Evolutionary conservation across 2,329 filamentous ascomycete genomes (phyloP).

Genomic region (Chalaropsis ovoidea): DNA sequence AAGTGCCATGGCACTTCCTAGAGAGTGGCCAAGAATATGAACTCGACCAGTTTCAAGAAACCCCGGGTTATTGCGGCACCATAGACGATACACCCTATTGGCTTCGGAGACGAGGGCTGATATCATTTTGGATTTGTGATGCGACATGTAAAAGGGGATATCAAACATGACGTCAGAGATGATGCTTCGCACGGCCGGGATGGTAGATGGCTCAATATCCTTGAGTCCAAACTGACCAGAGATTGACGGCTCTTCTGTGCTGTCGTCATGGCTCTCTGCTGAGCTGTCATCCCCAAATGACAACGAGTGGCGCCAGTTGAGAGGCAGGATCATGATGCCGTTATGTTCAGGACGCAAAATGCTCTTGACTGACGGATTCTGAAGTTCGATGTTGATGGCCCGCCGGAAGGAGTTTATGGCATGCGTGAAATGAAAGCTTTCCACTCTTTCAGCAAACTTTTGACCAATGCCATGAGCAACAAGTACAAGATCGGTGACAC

Average conservation of each 20-base stretch:
- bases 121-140: conserved; percentile 93
- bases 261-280: conserved; percentile 45
- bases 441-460: conserved; percentile 86
- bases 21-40: conserved; percentile 83
- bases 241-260: conserved; percentile 43
- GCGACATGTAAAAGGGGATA: conserved; percentile 93
- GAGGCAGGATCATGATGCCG: conserved; percentile 82
- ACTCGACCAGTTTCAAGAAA: conserved; percentile 74
- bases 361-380: conserved; percentile 60
- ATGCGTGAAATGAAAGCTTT: conserved; percentile 95
- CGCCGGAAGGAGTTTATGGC: conserved; percentile 84
- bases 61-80: conserved; percentile 86
- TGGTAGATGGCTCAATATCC: conserved; percentile 83
- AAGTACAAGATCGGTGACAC: conserved; percentile 77
- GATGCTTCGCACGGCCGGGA: conserved; percentile 84
- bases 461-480: conserved; percentile 95
- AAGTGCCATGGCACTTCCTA: conserved; percentile 88
- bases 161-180: conserved; percentile 98
- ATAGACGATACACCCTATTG: conserved; percentile 88
- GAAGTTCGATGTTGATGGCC: conserved; percentile 74
- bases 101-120: conserved; percentile 79
- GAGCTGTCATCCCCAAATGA: conserved; percentile 73
- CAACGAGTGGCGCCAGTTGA: conserved; percentile 87
- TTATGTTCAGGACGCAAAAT: conserved; percentile 65
- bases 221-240: conserved; percentile 51